These are phyloP conservation scores for Boletus mariae DNA, from an alignment of 1,284 basidiomycete species.

Conservation along the genomic window DNA sequence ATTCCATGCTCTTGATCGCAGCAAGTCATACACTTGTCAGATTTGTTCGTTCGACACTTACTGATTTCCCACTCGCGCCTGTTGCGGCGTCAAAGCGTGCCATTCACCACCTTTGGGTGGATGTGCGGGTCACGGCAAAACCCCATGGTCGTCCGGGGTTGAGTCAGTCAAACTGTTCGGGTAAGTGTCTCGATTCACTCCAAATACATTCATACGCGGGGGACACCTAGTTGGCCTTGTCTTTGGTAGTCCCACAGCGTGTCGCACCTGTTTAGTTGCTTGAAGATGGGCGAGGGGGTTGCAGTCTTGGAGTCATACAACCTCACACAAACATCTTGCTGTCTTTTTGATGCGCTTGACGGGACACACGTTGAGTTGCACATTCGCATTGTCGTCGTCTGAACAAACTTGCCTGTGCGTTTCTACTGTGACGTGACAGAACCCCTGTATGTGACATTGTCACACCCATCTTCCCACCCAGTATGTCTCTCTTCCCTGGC, in stretches of 20 bases:
- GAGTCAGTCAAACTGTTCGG: conserved; percentile 18
- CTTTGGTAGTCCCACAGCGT: not conserved
- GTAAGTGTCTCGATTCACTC: conserved; percentile 34
- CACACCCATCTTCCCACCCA: conserved; percentile 19
- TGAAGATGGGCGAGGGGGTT: not conserved
- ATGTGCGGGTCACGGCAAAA: conserved; percentile 1
- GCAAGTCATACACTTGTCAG: conserved; percentile 20
- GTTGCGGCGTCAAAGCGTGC: conserved; percentile 12
- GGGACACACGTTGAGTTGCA: conserved; percentile 30
- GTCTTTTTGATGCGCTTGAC: conserved; percentile 23
- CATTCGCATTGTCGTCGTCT: conserved; percentile 27
- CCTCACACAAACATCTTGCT: conserved; percentile 31
- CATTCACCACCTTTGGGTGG: conserved; percentile 11
- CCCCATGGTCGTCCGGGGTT: not conserved
- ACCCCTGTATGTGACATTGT: conserved; percentile 31
- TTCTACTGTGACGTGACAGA: conserved; percentile 26
- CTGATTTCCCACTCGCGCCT: conserved; percentile 13
- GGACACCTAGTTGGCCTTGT: conserved; percentile 12
- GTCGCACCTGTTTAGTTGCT: conserved; percentile 8
- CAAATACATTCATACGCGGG: conserved; percentile 21
- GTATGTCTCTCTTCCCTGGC: not conserved
- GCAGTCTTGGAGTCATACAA: conserved; percentile 20
- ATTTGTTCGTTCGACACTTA: conserved; percentile 25
- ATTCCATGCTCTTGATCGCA: conserved; percentile 22
- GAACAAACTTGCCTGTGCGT: conserved; percentile 29